These are phyloP conservation scores for Paracoccidioides brasiliensis DNA, from an alignment of 2,329 filamentous ascomycete species.

Conservation along the genomic window DNA sequence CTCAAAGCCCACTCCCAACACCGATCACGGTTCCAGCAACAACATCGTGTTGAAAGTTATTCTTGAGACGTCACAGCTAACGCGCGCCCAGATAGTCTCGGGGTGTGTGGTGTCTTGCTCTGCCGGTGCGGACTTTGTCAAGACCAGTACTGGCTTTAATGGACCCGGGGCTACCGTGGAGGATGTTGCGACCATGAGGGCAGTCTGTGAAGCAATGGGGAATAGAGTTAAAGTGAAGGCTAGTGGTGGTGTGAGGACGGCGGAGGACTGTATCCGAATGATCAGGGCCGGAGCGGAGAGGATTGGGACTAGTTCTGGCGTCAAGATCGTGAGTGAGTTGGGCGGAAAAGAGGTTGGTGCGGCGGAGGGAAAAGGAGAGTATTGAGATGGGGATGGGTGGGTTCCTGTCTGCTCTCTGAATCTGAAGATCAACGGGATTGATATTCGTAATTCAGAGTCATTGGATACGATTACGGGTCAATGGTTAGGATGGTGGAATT, in stretches of 20 bases:
- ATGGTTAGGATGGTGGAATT: not conserved
- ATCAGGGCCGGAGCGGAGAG: slow-evolving; percentile 43
- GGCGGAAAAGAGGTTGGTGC: slow-evolving; percentile 10
- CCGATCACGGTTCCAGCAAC: slow-evolving; percentile 20
- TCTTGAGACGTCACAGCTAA: slow-evolving; percentile 44
- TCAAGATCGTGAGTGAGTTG: slow-evolving; percentile 41
- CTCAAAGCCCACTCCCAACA: slow-evolving; percentile 20
- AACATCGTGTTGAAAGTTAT: slow-evolving; percentile 42
- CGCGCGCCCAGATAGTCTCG: slow-evolving; percentile 38
- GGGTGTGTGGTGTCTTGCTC: slow-evolving; percentile 39
- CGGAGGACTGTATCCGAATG: slow-evolving; percentile 41
- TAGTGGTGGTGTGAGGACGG: slow-evolving; percentile 42
- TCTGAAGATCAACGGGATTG: not conserved
- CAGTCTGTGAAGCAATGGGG: slow-evolving; percentile 33
- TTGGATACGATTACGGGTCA: not conserved
- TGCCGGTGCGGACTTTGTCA: slow-evolving; percentile 46
- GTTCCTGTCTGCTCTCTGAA: no score
- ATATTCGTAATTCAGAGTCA: not conserved
- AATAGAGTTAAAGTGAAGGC: slow-evolving; percentile 42
- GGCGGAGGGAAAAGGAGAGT: slow-evolving; percentile 8
- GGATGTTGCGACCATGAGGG: slow-evolving; percentile 43
- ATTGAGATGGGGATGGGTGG: not conserved
- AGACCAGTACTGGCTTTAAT: slow-evolving; percentile 48
- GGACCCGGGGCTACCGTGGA: slow-evolving; percentile 41
- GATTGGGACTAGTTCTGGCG: slow-evolving; percentile 43